Conservation (phyloP, 345 rosid species). For the Heritiera fomes region DNA sequence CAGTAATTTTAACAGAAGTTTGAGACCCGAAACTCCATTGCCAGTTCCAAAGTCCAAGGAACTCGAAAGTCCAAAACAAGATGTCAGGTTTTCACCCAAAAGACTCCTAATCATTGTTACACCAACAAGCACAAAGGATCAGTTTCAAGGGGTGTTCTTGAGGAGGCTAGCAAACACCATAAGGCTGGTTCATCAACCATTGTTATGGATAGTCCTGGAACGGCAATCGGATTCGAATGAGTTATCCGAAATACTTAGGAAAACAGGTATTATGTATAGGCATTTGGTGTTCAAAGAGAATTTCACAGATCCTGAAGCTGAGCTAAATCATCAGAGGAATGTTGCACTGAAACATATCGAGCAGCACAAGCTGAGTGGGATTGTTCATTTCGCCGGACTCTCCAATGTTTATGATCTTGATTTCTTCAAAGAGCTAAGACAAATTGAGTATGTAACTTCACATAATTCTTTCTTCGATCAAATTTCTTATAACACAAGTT, state of each 20-base stretch:
- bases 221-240: conserved; percentile 40
- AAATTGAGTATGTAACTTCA: conserved; percentile 60
- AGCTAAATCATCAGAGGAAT: conserved; percentile 75
- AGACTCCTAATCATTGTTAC: conserved; percentile 66
- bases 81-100: conserved; percentile 34
- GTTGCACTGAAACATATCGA: conserved; percentile 77
- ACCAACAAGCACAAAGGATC: conserved; percentile 43
- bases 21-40: conserved; percentile 30
- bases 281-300: conserved; percentile 71
- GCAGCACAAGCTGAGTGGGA: conserved; percentile 71
- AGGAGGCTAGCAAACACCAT: conserved; percentile 69
- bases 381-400: conserved; percentile 78
- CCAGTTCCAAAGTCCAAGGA: conserved; percentile 35
- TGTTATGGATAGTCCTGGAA: conserved; percentile 84
- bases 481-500: background rate
- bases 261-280: conserved; percentile 80
- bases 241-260: conserved; percentile 53
- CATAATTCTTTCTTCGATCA: background rate
- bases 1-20: conserved; percentile 27
- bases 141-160: conserved; percentile 48
- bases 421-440: conserved; percentile 75
- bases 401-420: conserved; percentile 79
- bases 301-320: conserved; percentile 59
- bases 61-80: conserved; percentile 14
- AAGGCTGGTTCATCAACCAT: conserved; percentile 63